Evolutionary conservation across 768 basidiomycete genomes (phyloP).

Genomic region (Leccinum ochraceum): DNA sequence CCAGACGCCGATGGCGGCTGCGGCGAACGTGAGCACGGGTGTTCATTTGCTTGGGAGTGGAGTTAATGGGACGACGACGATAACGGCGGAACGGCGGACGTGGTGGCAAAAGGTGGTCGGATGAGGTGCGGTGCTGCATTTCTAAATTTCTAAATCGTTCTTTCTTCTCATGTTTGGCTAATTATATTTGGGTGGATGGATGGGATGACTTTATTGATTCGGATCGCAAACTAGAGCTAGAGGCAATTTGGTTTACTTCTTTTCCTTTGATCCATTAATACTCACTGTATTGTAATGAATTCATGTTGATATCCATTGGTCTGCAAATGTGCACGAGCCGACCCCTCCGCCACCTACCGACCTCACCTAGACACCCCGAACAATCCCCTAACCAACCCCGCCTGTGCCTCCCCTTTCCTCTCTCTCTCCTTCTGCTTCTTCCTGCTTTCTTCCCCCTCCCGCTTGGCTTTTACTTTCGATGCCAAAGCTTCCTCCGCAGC

Average conservation of each 20-base stretch:
- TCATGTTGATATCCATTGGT: background rate
- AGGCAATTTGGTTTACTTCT: background rate
- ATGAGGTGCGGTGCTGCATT: background rate
- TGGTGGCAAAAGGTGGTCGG: constrained; percentile 36
- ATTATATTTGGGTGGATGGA: background rate
- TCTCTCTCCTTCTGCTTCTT: constrained; percentile 6
- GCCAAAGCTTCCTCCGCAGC: constrained; percentile 20
- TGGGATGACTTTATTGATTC: background rate
- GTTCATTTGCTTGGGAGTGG: background rate
- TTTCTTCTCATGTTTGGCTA: background rate
- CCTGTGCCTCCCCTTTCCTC: constrained; percentile 7
- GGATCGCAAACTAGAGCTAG: background rate
- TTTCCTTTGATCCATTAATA: background rate
- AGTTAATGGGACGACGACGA: background rate
- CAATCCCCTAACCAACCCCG: constrained; percentile 17
- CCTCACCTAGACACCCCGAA: constrained; percentile 12
- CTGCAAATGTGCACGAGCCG: no score
- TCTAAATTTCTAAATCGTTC: background rate
- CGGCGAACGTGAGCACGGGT: background rate
- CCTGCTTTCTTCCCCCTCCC: constrained; percentile 11
- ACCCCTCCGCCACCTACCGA: no score
- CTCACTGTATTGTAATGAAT: background rate
- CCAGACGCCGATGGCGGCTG: background rate
- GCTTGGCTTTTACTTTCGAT: constrained; percentile 11
- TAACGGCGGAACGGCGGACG: constrained; percentile 22